Base-by-base conservation (phyloP, 1,139 yeast species). In the Pichia cactophila region DNA sequence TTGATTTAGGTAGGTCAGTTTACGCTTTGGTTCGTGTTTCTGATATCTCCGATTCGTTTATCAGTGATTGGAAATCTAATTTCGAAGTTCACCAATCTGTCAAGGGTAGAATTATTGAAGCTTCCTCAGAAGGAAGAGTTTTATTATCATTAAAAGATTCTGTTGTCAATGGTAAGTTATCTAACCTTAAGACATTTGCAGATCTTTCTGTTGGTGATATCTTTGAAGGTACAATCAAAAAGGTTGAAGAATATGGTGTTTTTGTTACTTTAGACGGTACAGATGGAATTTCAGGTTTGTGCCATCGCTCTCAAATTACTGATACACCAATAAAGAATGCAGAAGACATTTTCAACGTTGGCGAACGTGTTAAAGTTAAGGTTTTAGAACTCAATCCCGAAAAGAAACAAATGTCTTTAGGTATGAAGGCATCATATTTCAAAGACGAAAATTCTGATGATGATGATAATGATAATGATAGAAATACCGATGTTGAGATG, bases 341-440 rank as follows among this genome's bases (percentile, higher is more conserved):
- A 33, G 70, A 69, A 42, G 71, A 80, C 20, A 73, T 90, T 54
- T 89, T 90, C 66, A 83, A 86, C 48, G 87, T 81, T 61, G 97
- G 97, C 56, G 97, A 90, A 65, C 75, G 86, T 56, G 97, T 90
- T 43, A 86, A 86, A 69, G 95, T 87, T 41, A 85, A 83, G 69
- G 73, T 92, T 36, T 72, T 90, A 59, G 75, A 73, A 43, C 73
- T 83, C 43, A 83, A 86, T 61, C 52, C 61, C 5, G 80, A 72
- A 20, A 88, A 85, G 74, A 82, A 81, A 55, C 89, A 86, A 63
- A 64, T 90, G 43, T 83, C 95, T 1, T 76, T 90, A 52, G 96
- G 97, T 56, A 83, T 90, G 89, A 92, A 89, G 70, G 97, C 97
- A 2, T 86, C 96, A 4, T 88, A 84, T 68, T 90, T 92, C 66